Evolutionary conservation across 352 stramenopile genomes (phyloP).

Genomic region (Pythium folliculosum): DNA sequence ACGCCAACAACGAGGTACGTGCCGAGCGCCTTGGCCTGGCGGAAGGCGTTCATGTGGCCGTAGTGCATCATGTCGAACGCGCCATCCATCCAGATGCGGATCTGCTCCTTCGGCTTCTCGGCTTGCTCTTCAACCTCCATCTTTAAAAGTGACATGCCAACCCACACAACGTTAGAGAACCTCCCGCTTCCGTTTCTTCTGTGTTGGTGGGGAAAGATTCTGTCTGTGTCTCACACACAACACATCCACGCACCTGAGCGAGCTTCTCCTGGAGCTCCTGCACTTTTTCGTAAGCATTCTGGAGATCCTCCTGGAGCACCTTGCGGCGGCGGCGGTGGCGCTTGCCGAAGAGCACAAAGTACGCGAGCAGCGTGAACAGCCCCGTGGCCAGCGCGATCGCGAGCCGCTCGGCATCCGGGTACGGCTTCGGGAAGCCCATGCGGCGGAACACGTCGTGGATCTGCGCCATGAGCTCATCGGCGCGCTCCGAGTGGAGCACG

Average conservation of each 20-base stretch:
- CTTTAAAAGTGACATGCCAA: slow-evolving; percentile 23
- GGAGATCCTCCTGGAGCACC: slow-evolving; percentile 74
- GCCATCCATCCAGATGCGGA: slow-evolving; percentile 99
- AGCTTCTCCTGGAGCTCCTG: slow-evolving; percentile 86
- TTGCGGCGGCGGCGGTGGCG: slow-evolving; percentile 71
- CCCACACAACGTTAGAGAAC: not conserved
- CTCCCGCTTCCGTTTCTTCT: slow-evolving; percentile 2
- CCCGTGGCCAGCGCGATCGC: slow-evolving; percentile 81
- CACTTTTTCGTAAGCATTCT: slow-evolving; percentile 76
- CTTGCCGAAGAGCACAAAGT: slow-evolving; percentile 90
- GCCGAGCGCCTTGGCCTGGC: slow-evolving; percentile 93
- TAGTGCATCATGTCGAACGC: slow-evolving; percentile 99
- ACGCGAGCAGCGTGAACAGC: slow-evolving; percentile 79
- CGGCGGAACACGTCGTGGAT: slow-evolving; percentile 68
- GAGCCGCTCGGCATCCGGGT: slow-evolving; percentile 82
- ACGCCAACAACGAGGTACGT: slow-evolving; percentile 98
- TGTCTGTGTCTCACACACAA: not conserved
- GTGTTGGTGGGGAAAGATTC: not conserved
- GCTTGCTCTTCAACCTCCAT: slow-evolving; percentile 83
- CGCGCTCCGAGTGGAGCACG: slow-evolving; percentile 74
- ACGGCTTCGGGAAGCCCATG: slow-evolving; percentile 79
- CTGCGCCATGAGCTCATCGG: slow-evolving; percentile 69
- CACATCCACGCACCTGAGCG: slow-evolving; percentile 39
- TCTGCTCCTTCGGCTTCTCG: slow-evolving; percentile 78
- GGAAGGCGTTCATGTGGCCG: slow-evolving; percentile 99